These are phyloP conservation scores for Wickerhamiella australiensis DNA, from an alignment of 805 yeast genomes.

Conservation along the genomic window DNA sequence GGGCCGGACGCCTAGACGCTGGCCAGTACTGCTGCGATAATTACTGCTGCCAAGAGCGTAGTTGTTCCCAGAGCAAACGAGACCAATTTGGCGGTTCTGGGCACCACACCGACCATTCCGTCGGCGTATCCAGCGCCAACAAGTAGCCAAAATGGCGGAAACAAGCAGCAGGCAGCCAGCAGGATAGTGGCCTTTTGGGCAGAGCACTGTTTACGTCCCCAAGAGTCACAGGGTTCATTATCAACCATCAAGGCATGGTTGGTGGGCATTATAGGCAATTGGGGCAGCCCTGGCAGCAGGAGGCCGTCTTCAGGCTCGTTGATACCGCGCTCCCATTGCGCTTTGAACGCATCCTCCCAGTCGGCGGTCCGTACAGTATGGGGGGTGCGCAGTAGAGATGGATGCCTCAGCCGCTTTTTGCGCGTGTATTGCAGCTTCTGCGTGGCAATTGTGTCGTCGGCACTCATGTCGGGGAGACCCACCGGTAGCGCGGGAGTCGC, in stretches of 20 bases:
- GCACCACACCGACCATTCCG: conserved; percentile 25
- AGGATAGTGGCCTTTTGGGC: conserved; percentile 17
- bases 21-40: conserved; percentile 25
- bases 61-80: conserved; percentile 29
- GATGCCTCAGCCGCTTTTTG: conserved; percentile 5
- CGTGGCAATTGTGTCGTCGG: conserved; percentile 6
- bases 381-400: conserved; percentile 10
- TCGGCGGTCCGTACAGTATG: conserved; percentile 6
- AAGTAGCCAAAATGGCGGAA: conserved; percentile 33
- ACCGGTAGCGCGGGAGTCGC: not conserved
- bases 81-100: conserved; percentile 23
- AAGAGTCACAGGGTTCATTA: conserved; percentile 15
- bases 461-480: not conserved
- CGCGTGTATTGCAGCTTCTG: conserved; percentile 3
- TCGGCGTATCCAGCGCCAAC: conserved; percentile 31
- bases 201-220: conserved; percentile 20
- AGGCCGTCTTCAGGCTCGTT: conserved; percentile 11
- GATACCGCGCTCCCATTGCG: conserved; percentile 7
- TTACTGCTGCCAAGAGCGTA: conserved; percentile 30
- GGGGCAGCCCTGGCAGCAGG: conserved; percentile 19
- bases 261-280: conserved; percentile 17
- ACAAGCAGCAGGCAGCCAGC: conserved; percentile 20
- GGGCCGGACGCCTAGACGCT: not conserved
- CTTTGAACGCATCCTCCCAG: conserved; percentile 4
- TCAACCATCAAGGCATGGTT: conserved; percentile 5